Percentiles rank a stretch among this genome's conserved stretches.
phyloP scores from a whole-genome alignment of 1,284 basidiomycete species.

The Earliella scabrosa region DNA sequence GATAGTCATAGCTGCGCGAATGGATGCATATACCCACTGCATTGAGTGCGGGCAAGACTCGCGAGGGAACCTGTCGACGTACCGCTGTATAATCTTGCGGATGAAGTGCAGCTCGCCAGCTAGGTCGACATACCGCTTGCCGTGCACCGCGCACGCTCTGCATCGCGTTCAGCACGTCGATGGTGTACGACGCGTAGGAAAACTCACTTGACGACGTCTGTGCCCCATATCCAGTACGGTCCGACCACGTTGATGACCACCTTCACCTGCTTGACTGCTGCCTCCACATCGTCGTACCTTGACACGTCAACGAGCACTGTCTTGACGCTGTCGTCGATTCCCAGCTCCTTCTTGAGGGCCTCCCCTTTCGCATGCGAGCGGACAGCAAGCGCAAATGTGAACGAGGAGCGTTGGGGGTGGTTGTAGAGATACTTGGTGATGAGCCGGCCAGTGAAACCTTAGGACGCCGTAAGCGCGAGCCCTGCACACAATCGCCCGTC shows the following conservation, averaged over 20 bases:
- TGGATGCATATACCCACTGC: too few species aligned
- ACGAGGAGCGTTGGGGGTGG: conserved; percentile 61
- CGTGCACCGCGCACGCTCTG: conserved; percentile 54
- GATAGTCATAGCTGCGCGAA: conserved; percentile 60
- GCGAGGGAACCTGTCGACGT: background rate
- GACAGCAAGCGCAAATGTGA: conserved; percentile 63
- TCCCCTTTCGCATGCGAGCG: conserved; percentile 61
- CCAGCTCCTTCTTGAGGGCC: conserved; percentile 46
- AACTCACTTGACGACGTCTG: conserved; percentile 59
- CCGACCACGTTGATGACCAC: conserved; percentile 76
- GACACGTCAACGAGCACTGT: conserved; percentile 58
- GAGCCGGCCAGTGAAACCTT: conserved; percentile 69
- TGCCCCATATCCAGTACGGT: conserved; percentile 69
- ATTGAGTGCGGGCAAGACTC: too few species aligned
- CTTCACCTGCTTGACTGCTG: conserved; percentile 51
- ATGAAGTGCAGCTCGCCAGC: conserved; percentile 61
- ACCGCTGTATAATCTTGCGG: conserved; percentile 53
- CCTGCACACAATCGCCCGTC: background rate
- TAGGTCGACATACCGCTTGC: conserved; percentile 70
- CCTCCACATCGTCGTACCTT: conserved; percentile 50
- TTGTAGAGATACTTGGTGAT: conserved; percentile 61
- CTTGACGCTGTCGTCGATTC: conserved; percentile 46
- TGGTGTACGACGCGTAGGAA: background rate
- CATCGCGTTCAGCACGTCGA: background rate
- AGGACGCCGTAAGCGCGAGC: conserved; percentile 1